A percentile compares a stretch with the other conserved stretches of the same genome.
Evolutionary conservation across 495 filamentous ascomycete species (phyloP).

Genomic region (Talaromyces wortmannii): DNA sequence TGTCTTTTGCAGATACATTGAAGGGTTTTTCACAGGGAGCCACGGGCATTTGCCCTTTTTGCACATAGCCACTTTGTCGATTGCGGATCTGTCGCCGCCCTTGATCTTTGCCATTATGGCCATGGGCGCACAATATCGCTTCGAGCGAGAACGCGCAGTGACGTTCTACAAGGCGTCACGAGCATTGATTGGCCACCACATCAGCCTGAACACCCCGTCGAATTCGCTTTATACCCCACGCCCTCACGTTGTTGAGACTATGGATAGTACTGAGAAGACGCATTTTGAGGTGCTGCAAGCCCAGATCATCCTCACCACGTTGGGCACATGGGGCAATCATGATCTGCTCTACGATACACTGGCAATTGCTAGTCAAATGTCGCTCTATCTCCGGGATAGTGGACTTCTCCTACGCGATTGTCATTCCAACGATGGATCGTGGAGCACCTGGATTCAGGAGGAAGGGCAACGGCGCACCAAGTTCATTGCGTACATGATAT

Average conservation of each 20-base stretch:
- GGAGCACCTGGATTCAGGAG: conserved; percentile 1
- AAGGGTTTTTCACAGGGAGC: conserved; percentile 3
- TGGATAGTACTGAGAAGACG: not conserved
- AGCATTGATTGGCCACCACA: conserved; percentile 2
- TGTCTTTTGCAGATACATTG: conserved; percentile 2
- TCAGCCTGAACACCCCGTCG: not conserved
- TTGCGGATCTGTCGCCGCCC: not conserved
- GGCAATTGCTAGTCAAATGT: conserved; percentile 1
- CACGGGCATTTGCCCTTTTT: conserved; percentile 1
- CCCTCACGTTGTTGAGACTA: not conserved
- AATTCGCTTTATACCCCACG: conserved; percentile 3
- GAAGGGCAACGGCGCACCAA: not conserved
- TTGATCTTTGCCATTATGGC: conserved; percentile 1
- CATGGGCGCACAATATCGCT: conserved; percentile 2
- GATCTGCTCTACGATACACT: not conserved
- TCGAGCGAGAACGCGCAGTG: conserved; percentile 1
- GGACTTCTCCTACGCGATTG: not conserved
- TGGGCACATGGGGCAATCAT: conserved; percentile 1
- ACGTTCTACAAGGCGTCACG: conserved; percentile 3
- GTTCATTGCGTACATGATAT: conserved; percentile 7
- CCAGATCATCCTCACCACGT: not conserved
- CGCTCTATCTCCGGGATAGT: conserved; percentile 1
- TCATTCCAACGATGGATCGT: conserved; percentile 2
- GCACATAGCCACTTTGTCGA: not conserved
- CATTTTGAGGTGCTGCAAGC: conserved; percentile 3